Percentiles rank a stretch among this genome's conserved stretches.
Evolutionary conservation across 73 alveolate genomes (phyloP).

Genomic region (Blepharisma stoltei): DNA sequence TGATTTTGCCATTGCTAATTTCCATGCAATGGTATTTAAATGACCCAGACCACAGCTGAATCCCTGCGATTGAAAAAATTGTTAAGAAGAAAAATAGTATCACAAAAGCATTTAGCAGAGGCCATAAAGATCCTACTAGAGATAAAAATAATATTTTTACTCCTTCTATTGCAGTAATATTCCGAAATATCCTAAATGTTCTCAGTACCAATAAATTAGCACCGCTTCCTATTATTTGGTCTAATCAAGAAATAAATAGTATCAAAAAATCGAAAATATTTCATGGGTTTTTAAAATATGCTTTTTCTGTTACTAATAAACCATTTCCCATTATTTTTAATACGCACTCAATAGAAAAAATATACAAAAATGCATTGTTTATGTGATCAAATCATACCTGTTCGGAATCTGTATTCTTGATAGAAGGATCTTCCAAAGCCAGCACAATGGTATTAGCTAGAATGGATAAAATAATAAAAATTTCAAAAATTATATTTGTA

Average conservation of each 20-base stretch:
- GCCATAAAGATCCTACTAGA: constrained; percentile 74
- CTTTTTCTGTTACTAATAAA: constrained; percentile 58
- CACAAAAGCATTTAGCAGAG: constrained; percentile 80
- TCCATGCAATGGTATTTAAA: constrained; percentile 78
- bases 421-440: constrained; percentile 82
- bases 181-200: constrained; percentile 93
- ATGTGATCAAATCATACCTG: constrained; percentile 7
- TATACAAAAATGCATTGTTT: constrained; percentile 44
- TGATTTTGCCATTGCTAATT: constrained; percentile 43
- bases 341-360: constrained; percentile 54
- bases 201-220: constrained; percentile 72
- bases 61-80: constrained; percentile 93
- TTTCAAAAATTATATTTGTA: constrained; percentile 42
- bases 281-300: constrained; percentile 84
- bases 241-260: constrained; percentile 51
- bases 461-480: constrained; percentile 45
- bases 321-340: constrained; percentile 63
- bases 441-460: constrained; percentile 61
- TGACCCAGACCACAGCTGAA: constrained; percentile 85
- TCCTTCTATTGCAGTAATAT: constrained; percentile 89
- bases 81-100: constrained; percentile 82
- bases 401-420: constrained; percentile 28
- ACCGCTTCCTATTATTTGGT: constrained; percentile 38
- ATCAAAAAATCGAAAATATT: constrained; percentile 79
- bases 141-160: constrained; percentile 85